phyloP scores from a whole-genome alignment of 1,284 basidiomycete genomes.

The Ustilago trichophora region DNA sequence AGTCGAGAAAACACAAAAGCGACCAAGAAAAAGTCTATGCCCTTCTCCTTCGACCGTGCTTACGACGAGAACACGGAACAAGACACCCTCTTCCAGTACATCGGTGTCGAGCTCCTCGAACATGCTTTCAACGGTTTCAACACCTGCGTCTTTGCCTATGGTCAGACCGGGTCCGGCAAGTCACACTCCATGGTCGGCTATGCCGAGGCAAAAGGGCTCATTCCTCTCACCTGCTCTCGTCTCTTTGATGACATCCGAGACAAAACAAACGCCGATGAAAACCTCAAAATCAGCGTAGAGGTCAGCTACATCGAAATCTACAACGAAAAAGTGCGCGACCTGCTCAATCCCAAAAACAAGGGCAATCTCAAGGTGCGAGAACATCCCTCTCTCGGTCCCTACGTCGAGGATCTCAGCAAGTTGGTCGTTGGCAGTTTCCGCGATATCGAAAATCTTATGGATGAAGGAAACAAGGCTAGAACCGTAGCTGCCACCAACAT shows the following conservation, averaged over 20 bases:
- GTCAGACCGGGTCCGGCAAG: constrained; percentile 61
- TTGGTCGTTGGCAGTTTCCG: constrained; percentile 88
- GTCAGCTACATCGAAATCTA: constrained; percentile 93
- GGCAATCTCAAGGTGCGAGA: constrained; percentile 95
- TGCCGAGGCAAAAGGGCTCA: constrained; percentile 95
- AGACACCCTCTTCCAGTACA: constrained; percentile 88
- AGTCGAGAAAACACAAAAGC: constrained; percentile 48
- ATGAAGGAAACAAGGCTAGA: constrained; percentile 93
- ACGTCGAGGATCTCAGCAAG: constrained; percentile 95
- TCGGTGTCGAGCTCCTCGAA: constrained; percentile 91
- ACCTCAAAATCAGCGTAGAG: constrained; percentile 86
- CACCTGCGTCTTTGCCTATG: constrained; percentile 70
- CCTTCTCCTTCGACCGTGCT: constrained; percentile 60
- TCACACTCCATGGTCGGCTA: constrained; percentile 67
- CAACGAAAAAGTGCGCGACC: constrained; percentile 87
- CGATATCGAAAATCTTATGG: constrained; percentile 99
- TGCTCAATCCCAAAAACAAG: constrained; percentile 95
- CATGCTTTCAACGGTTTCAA: constrained; percentile 97
- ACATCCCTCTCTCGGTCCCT: constrained; percentile 83
- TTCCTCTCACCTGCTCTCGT: constrained; percentile 91
- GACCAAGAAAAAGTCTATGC: constrained; percentile 62
- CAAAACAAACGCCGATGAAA: constrained; percentile 75
- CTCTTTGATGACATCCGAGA: constrained; percentile 81
- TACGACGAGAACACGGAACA: constrained; percentile 63
- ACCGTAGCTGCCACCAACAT: constrained; percentile 63